Base-by-base conservation (phyloP, 768 basidiomycete species). In the Macrolepiota fuliginosa region DNA sequence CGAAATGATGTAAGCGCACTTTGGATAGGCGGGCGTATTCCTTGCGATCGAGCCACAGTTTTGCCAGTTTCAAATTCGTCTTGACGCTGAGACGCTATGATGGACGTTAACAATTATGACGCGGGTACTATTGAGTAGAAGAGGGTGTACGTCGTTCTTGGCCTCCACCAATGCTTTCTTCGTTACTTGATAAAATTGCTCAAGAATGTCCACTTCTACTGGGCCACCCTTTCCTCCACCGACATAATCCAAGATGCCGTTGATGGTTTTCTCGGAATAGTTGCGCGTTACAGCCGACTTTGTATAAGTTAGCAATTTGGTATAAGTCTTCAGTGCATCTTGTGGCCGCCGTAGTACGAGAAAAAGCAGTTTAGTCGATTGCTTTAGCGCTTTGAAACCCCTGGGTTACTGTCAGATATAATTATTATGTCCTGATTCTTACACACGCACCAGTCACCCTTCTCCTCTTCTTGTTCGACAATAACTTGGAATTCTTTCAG, bases 321-420 rank as follows among this genome's bases (percentile, higher is more conserved):
- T 88, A 72, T 99, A 99, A 7, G 94, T 90, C 71, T 84, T 77
- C 61, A 98, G 76, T 0, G 97, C 97, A 54, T 96, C 91, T 50
- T 83, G 81, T 22, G 95, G 94, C 69, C 92, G 80, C 66, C 86
- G 83, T 27, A 95, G 81, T 24, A 76, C 78, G 54, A 96, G 82
- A 73, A 91, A 99, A 58, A 96, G 85, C 55, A 98, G 79, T 73
- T 99, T 99, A 17, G 96, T 98, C 54, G 91, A 92, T 69, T 99
- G 97, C 69, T 99, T 99, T 62, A 99, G 82, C 4, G 96, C 93
- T 73, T 99, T 99, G 85, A 99, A 99, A 1, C 96, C 97, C 96
- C 96, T 98, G 68, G 27, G 29, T 6, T 45, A 19, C 7, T 36
- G 45, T 54, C 64, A 50, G 58, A 7, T 22, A 35, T 32, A 7